Evolutionary conservation across 2,329 filamentous ascomycete genomes (phyloP).

Genomic region (Phoma sp.): DNA sequence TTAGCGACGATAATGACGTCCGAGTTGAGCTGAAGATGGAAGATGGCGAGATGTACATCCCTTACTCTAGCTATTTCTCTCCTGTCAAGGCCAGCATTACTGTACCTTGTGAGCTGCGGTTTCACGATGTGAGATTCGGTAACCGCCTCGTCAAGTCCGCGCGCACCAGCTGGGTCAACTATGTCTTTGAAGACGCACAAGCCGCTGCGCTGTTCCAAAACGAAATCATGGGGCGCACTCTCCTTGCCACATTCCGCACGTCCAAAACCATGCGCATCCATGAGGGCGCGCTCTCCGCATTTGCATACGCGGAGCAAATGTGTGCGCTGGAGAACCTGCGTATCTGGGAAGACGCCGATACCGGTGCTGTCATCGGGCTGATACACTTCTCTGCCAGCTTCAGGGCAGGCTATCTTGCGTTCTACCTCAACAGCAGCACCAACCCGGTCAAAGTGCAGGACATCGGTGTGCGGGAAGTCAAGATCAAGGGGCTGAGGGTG

Average conservation of each 20-base stretch:
- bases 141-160: constrained; percentile 40
- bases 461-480: constrained; percentile 47
- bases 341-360: constrained; percentile 54
- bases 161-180: constrained; percentile 55
- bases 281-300: constrained; percentile 49
- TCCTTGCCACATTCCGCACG: constrained; percentile 52
- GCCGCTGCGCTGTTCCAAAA: constrained; percentile 52
- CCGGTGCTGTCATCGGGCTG: constrained; percentile 51
- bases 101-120: constrained; percentile 47
- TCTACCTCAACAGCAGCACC: constrained; percentile 51
- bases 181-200: constrained; percentile 47
- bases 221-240: constrained; percentile 53
- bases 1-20: constrained; percentile 51
- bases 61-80: constrained; percentile 54
- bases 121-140: constrained; percentile 48
- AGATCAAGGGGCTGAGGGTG: constrained; percentile 52
- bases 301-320: constrained; percentile 56
- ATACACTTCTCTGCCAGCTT: constrained; percentile 54
- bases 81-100: constrained; percentile 53
- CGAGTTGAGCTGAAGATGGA: constrained; percentile 53
- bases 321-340: constrained; percentile 56
- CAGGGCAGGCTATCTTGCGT: constrained; percentile 51
- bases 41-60: constrained; percentile 51
- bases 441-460: constrained; percentile 50
- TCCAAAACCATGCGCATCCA: constrained; percentile 54